These are phyloP conservation scores for Ensete glaucum DNA, from an alignment of 176 grass and related monocot species.

Conservation along the genomic window DNA sequence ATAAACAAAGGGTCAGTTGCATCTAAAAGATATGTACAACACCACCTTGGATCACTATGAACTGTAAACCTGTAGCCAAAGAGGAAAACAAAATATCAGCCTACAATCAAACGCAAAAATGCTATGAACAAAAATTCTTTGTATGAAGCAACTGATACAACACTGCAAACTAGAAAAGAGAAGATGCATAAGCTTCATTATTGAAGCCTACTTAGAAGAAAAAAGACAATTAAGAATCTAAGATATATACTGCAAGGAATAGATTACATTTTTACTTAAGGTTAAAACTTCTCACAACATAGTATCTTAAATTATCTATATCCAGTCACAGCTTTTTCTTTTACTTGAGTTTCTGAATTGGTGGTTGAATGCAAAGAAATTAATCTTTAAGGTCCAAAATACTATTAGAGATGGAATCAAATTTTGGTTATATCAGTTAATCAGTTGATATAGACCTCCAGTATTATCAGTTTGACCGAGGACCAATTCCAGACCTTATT, in stretches of 20 bases:
- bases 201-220: background rate
- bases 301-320: no score
- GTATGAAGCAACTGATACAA: background rate
- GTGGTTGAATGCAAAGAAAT: no score
- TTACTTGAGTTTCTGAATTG: no score
- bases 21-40: conserved; percentile 79
- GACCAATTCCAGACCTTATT: no score
- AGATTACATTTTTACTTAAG: background rate
- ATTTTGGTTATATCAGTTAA: no score
- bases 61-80: conserved; percentile 48
- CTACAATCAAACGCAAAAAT: conserved; percentile 25
- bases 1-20: conserved; percentile 67
- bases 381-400: no score
- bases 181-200: background rate
- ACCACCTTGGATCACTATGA: conserved; percentile 63
- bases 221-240: background rate
- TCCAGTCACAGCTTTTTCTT: no score
- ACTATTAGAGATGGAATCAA: no score
- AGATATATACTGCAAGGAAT: background rate
- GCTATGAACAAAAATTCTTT: conserved; percentile 1
- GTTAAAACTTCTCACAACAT: no score
- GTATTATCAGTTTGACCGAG: no score
- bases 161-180: background rate
- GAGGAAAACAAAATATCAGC: background rate
- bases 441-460: no score